A percentile compares a stretch with the other conserved stretches of the same genome.
These are phyloP conservation scores for Corniculantispora saksenae DNA, from an alignment of 2,329 filamentous ascomycete genomes.

Conservation along the genomic window DNA sequence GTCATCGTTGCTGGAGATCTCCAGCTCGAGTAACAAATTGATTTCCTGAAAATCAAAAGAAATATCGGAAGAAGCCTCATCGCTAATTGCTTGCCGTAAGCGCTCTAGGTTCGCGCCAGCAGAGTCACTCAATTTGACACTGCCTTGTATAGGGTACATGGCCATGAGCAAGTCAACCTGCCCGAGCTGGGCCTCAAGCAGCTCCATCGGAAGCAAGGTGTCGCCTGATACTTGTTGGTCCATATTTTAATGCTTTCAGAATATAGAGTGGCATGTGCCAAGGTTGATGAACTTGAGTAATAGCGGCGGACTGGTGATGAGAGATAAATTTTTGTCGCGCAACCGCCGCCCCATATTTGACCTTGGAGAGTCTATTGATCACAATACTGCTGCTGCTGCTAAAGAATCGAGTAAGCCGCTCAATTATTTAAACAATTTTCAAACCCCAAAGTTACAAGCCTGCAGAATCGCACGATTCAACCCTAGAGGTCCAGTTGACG, in stretches of 20 bases:
- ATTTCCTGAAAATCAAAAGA: background rate
- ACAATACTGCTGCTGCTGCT: background rate
- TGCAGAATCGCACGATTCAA: too few species aligned
- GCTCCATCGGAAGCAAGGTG: conserved; percentile 39
- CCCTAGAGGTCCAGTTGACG: too few species aligned
- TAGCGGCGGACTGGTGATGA: background rate
- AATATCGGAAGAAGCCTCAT: background rate
- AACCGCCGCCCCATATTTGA: background rate
- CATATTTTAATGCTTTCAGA: background rate
- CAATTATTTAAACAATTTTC: too few species aligned
- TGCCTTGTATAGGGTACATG: conserved; percentile 49
- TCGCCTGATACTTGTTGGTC: background rate
- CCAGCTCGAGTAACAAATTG: background rate
- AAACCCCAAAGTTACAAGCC: too few species aligned
- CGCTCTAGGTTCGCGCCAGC: conserved; percentile 23
- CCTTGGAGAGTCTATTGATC: background rate
- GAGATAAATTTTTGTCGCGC: background rate
- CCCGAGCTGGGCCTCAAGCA: conserved; percentile 49
- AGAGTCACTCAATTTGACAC: conserved; percentile 30
- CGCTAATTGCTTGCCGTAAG: conserved; percentile 19
- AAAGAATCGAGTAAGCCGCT: too few species aligned
- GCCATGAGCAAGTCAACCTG: conserved; percentile 53
- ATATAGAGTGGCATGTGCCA: background rate
- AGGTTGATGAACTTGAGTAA: background rate
- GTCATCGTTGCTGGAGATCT: conserved; percentile 18